Conservation (phyloP, 768 basidiomycete genomes). For the Russula ochroleuca region DNA sequence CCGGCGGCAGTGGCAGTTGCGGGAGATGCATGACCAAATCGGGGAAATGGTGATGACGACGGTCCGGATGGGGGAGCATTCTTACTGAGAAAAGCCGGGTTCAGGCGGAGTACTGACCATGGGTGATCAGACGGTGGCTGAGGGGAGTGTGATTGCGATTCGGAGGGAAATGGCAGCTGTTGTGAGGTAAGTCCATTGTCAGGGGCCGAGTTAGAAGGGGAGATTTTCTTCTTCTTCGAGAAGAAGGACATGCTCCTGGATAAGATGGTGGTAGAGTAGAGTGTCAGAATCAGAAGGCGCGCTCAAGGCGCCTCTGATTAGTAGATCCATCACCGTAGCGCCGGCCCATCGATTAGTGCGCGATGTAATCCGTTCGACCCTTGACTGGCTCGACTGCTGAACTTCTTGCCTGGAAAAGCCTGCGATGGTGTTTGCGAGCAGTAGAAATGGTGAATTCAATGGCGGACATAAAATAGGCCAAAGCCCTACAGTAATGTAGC, state of each 20-base stretch:
- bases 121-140: conserved; percentile 54
- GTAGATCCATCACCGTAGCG: background rate
- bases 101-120: background rate
- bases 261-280: background rate
- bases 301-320: background rate
- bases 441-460: no score
- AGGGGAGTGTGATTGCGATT: conserved; percentile 29
- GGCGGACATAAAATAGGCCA: no score
- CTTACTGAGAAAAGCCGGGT: background rate
- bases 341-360: no score
- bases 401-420: no score
- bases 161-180: conserved; percentile 31
- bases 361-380: no score
- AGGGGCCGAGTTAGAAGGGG: conserved; percentile 33
- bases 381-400: no score
- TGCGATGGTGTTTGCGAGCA: no score
- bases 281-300: no score
- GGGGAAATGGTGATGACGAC: conserved; percentile 86
- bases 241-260: conserved; percentile 83
- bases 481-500: no score
- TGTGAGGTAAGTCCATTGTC: conserved; percentile 36
- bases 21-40: conserved; percentile 91
- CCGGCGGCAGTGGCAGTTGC: conserved; percentile 67
- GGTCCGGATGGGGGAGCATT: background rate
- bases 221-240: conserved; percentile 75